phyloP scores from a whole-genome alignment of 169 alveolate genomes.

The Nephromyces sp. region DNA sequence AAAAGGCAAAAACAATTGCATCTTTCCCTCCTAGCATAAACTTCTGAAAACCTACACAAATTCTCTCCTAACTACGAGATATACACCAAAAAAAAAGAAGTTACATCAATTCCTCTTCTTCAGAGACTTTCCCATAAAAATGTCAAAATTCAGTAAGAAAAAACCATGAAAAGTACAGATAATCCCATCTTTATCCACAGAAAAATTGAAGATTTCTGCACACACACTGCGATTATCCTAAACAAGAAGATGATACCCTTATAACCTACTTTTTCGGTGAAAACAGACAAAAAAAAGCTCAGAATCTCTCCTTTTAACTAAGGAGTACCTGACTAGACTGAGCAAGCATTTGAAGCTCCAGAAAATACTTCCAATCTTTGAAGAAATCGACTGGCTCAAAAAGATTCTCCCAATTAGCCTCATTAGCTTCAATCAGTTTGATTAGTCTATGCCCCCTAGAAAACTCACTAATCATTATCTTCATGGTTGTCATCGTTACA shows the following conservation, averaged over 20 bases:
- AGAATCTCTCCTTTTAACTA: not conserved
- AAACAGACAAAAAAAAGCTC: not conserved
- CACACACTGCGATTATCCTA: no score
- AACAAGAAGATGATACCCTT: not conserved
- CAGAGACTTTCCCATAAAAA: no score
- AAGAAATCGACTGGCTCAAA: conserved; percentile 14
- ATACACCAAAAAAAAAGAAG: no score
- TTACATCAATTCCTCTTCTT: no score
- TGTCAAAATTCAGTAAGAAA: not conserved
- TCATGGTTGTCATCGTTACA: conserved; percentile 83
- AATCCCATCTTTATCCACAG: no score
- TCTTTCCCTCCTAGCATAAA: no score
- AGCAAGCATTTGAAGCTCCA: conserved; percentile 19
- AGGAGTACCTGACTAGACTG: conserved; percentile 9
- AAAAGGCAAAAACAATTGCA: no score
- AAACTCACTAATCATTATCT: conserved; percentile 83
- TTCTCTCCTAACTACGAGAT: no score
- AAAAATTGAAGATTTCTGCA: no score
- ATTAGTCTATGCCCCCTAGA: not conserved
- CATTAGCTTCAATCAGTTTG: conserved; percentile 27
- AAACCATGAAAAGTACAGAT: not conserved
- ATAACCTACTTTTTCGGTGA: not conserved
- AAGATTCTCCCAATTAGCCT: not conserved
- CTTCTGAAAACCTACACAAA: no score
- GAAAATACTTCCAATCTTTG: not conserved